Conservation (phyloP, 2,329 filamentous ascomycete species). For the Colletotrichum eremochloae region DNA sequence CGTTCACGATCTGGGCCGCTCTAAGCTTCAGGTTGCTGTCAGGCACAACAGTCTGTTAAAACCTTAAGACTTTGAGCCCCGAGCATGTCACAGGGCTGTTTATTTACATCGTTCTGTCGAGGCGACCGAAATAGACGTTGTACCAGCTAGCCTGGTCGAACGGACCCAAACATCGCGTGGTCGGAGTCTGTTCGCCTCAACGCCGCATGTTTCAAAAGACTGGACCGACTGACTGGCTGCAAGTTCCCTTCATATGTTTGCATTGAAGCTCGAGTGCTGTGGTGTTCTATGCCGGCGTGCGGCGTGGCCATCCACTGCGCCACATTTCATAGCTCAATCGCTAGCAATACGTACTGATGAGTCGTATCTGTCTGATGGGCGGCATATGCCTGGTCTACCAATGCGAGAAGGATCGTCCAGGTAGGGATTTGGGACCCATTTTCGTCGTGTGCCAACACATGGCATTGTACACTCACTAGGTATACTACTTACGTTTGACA, state of each 20-base stretch:
- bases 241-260: slow-evolving; percentile 38
- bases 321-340: slow-evolving; percentile 2
- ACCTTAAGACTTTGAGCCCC: slow-evolving; percentile 6
- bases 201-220: slow-evolving; percentile 42
- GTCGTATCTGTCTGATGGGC: slow-evolving; percentile 23
- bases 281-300: slow-evolving; percentile 17
- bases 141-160: slow-evolving; percentile 21
- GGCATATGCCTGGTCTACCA: slow-evolving; percentile 27
- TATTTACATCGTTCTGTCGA: not conserved
- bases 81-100: not conserved
- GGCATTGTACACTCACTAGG: slow-evolving; percentile 17
- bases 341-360: slow-evolving; percentile 11
- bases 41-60: slow-evolving; percentile 3
- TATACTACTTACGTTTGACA: slow-evolving; percentile 32
- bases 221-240: slow-evolving; percentile 39
- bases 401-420: slow-evolving; percentile 26
- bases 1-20: slow-evolving; percentile 6
- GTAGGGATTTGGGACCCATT: slow-evolving; percentile 26
- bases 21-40: slow-evolving; percentile 38
- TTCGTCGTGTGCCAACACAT: slow-evolving; percentile 34
- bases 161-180: slow-evolving; percentile 35
- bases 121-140: slow-evolving; percentile 35
- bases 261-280: slow-evolving; percentile 23
- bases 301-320: slow-evolving; percentile 16
- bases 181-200: slow-evolving; percentile 40